These are phyloP conservation scores for Lathyrus tuberosus DNA, from an alignment of 306 rosid genomes.

Conservation along the genomic window DNA sequence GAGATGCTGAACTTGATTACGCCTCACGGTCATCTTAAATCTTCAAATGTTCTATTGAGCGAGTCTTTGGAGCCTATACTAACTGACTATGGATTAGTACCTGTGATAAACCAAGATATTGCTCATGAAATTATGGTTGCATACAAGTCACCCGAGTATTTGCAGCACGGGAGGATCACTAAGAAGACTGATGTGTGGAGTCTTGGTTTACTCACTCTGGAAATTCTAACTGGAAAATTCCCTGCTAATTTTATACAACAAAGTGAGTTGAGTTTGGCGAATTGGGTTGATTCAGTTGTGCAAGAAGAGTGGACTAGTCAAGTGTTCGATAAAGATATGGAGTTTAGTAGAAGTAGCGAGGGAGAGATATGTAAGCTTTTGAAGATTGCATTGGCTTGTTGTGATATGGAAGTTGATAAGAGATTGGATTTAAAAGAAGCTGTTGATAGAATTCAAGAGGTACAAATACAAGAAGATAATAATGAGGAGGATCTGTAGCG, in stretches of 20 bases:
- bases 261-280: conserved; percentile 55
- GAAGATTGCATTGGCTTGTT: conserved; percentile 70
- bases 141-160: conserved; percentile 84
- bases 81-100: conserved; percentile 74
- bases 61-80: conserved; percentile 61
- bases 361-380: conserved; percentile 65
- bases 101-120: conserved; percentile 75
- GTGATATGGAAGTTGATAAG: conserved; percentile 67
- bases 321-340: conserved; percentile 68
- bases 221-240: conserved; percentile 67
- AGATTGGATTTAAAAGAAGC: conserved; percentile 73
- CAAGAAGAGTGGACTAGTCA: conserved; percentile 49
- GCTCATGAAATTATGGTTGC: conserved; percentile 68
- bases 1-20: conserved; percentile 67
- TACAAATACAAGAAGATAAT: conserved; percentile 56
- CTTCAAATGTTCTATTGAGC: conserved; percentile 75
- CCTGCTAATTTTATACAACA: conserved; percentile 59
- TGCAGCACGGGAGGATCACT: conserved; percentile 62
- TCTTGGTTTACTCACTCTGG: conserved; percentile 71
- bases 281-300: conserved; percentile 59
- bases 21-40: conserved; percentile 82
- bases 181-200: conserved; percentile 93
- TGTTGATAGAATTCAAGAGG: conserved; percentile 56
- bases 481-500: not conserved
- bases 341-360: conserved; percentile 16